A percentile compares a stretch with the other conserved stretches of the same genome.
phyloP scores from a whole-genome alignment of 805 yeast species.

The Cyberlindnera meyerae region DNA sequence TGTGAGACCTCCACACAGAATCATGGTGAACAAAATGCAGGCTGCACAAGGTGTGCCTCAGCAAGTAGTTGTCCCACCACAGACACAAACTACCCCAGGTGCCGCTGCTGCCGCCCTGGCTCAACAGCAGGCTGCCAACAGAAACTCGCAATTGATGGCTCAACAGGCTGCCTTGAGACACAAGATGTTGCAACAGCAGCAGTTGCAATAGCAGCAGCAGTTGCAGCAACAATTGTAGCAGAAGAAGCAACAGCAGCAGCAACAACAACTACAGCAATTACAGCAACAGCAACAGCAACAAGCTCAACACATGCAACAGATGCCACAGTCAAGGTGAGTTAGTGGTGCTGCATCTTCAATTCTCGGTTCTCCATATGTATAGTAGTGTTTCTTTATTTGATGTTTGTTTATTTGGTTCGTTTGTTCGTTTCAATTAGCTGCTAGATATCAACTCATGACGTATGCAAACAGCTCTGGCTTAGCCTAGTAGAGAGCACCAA shows the following conservation, averaged over 20 bases:
- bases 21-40: conserved; percentile 11
- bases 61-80: conserved; percentile 2
- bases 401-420: not conserved
- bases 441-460: not conserved
- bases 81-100: conserved; percentile 8
- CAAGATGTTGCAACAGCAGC: conserved; percentile 11
- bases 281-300: conserved; percentile 14
- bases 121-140: conserved; percentile 13
- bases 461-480: conserved; percentile 14
- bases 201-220: conserved; percentile 28
- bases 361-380: too few species aligned
- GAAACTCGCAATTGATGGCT: conserved; percentile 12
- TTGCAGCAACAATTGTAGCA: conserved; percentile 25
- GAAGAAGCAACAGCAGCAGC: conserved; percentile 23
- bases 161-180: conserved; percentile 16
- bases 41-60: conserved; percentile 7
- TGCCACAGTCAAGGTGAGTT: conserved; percentile 1
- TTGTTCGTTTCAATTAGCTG: not conserved
- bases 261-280: conserved; percentile 25
- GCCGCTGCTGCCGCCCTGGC: conserved; percentile 9
- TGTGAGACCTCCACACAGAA: conserved; percentile 45
- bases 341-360: too few species aligned
- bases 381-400: not conserved
- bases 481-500: conserved; percentile 9
- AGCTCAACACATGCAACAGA: too few species aligned